Evolutionary conservation across 1,284 basidiomycete species (phyloP), one percentile per base, ranked within the genome.

Genomic region (Afroboletus lepidellus): DNA sequence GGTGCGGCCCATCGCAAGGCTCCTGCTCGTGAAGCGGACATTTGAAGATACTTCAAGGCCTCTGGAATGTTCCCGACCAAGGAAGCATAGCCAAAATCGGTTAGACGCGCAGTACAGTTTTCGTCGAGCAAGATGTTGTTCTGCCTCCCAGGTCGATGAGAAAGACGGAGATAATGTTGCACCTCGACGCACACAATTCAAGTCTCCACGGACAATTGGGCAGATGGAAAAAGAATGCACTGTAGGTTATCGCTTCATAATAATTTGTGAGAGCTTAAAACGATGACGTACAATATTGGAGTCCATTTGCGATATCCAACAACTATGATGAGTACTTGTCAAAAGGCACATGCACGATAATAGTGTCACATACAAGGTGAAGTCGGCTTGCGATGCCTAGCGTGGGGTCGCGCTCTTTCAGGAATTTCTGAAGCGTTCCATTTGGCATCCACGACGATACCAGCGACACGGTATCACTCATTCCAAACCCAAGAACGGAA

Each of bases 361-460:
- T 6, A 9, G 4, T 21, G 11, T 20, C n/a, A 37, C 42, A 23
- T 3, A 53, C 52, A 25, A 53, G 16, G n/a, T 24, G 48, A 24
- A 50, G 34, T 13, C 48, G 48, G 16, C 38, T 33, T 23, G 1
- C 25, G 4, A 32, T 20, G 3, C 15, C 5, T 13, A 53, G 7
- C 12, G 16, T 21, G 0, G 30, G 1, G 4, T 46, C 48, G 25
- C 46, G 15, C 25, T 41, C 32, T 5, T 2, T 21, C 18, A 51
- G 38, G 12, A 57, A 43, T 9, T 8, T 41, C 6, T 34, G 29
- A 13, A 57, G 33, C 2, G 48, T 36, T 29, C 21, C 55, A 6
- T 48, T 33, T 2, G 21, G 37, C 37, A 39, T 39, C 37, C 36
- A 37, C 18, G 12, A 37, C 8, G 36, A 37, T 21, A 37, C 36